phyloP scores from a whole-genome alignment of 306 rosid species.

The Trifolium repens region DNA sequence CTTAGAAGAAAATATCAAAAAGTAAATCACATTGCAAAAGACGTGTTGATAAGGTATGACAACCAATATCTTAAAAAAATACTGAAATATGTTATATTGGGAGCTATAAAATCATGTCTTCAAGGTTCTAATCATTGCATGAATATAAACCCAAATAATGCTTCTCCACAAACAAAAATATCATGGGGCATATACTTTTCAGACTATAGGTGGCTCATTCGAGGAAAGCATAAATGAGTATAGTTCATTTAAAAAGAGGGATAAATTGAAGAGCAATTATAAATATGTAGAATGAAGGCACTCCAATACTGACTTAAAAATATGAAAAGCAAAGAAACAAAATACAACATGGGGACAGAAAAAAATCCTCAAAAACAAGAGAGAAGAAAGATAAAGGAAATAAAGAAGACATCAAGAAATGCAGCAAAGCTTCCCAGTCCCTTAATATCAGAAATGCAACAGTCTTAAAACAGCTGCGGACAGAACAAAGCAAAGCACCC shows the following conservation, averaged over 20 bases:
- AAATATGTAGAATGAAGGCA: conserved; percentile 19
- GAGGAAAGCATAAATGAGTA: too few species aligned
- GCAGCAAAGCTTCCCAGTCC: conserved; percentile 3
- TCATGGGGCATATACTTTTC: not conserved
- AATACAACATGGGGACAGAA: not conserved
- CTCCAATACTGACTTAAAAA: not conserved
- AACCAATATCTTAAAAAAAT: conserved; percentile 17
- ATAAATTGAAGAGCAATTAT: not conserved
- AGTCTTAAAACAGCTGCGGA: conserved; percentile 6
- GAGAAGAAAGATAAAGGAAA: conserved; percentile 8
- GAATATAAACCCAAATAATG: conserved; percentile 25
- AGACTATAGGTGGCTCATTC: not conserved
- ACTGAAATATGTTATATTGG: conserved; percentile 13
- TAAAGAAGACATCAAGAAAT: not conserved
- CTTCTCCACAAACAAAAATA: conserved; percentile 18
- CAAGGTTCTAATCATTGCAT: conserved; percentile 14
- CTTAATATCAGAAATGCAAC: not conserved
- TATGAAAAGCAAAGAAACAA: not conserved
- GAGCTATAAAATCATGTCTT: conserved; percentile 23
- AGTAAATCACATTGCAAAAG: conserved; percentile 5
- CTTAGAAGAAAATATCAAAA: conserved; percentile 28
- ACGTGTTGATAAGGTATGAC: not conserved
- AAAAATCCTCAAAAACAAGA: conserved; percentile 20
- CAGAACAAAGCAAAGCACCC: not conserved
- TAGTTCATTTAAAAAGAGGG: too few species aligned